These are phyloP conservation scores for Calocybe indica DNA, from an alignment of 768 basidiomycete genomes.

Conservation along the genomic window DNA sequence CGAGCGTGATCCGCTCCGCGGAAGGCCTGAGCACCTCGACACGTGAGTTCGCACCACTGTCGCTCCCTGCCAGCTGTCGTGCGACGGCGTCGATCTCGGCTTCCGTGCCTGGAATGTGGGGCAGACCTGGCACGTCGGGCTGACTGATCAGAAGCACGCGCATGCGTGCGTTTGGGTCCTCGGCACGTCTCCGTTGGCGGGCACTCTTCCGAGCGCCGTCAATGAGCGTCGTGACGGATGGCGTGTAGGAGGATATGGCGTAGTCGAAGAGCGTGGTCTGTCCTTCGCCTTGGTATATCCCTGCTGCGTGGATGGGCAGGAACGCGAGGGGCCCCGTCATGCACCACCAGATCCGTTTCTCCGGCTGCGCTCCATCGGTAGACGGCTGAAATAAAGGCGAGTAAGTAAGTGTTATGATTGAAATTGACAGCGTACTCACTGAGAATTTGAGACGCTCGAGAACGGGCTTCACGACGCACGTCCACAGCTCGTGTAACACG, in stretches of 20 bases:
- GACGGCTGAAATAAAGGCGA: not conserved
- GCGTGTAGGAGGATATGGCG: conserved; percentile 14
- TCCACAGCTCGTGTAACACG: not conserved
- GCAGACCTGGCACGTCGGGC: conserved; percentile 1
- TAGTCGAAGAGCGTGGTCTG: conserved; percentile 5
- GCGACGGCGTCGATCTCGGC: conserved; percentile 2
- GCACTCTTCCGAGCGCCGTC: no score
- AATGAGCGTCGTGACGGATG: conserved; percentile 3
- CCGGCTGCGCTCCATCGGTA: not conserved
- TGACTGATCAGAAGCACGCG: no score
- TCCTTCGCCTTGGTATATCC: not conserved
- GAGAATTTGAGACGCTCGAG: not conserved
- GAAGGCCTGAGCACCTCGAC: not conserved
- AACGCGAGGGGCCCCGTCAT: conserved; percentile 9
- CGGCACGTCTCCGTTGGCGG: no score
- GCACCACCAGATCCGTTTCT: conserved; percentile 11
- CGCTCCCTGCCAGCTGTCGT: conserved; percentile 2
- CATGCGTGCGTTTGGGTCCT: no score
- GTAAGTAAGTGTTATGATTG: not conserved
- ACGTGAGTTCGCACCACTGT: conserved; percentile 1
- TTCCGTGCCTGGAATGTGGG: conserved; percentile 4
- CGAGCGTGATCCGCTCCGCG: conserved; percentile 8
- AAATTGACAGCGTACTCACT: not conserved
- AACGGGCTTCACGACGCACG: not conserved
- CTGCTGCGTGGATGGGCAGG: conserved; percentile 15